A percentile compares a stretch with the other conserved stretches of the same genome.
Evolutionary conservation across 208 protist genomes (phyloP).

Genomic region (Crithidia expoeki): DNA sequence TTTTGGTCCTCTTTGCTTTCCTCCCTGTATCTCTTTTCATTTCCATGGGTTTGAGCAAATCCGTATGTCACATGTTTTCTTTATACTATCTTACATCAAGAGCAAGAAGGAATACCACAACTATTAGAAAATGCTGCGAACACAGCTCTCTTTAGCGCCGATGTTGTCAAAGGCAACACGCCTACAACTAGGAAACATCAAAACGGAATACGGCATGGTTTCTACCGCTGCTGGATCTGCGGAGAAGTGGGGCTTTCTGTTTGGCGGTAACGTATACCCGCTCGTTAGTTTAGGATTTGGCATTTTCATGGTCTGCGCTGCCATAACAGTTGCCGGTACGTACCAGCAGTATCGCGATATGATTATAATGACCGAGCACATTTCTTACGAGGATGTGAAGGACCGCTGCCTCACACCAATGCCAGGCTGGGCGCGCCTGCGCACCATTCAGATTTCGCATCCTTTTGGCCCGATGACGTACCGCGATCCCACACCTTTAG

Average conservation of each 20-base stretch:
- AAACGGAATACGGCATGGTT: slow-evolving; percentile 84
- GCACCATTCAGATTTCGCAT: slow-evolving; percentile 61
- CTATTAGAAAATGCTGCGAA: slow-evolving; percentile 27
- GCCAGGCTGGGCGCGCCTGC: slow-evolving; percentile 81
- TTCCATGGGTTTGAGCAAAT: neutral
- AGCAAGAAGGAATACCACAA: neutral
- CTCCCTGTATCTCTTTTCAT: neutral
- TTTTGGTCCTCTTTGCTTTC: neutral
- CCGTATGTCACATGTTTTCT: too few relatives aligned
- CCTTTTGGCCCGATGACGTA: slow-evolving; percentile 74
- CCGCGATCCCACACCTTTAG: slow-evolving; percentile 86
- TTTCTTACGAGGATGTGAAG: slow-evolving; percentile 89
- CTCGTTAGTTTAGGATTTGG: slow-evolving; percentile 52
- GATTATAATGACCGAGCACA: slow-evolving; percentile 82
- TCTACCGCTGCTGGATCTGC: slow-evolving; percentile 84
- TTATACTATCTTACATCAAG: neutral
- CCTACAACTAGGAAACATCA: slow-evolving; percentile 88
- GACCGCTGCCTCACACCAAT: slow-evolving; percentile 90
- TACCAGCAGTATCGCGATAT: slow-evolving; percentile 90
- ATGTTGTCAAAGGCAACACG: slow-evolving; percentile 87
- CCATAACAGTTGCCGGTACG: slow-evolving; percentile 53
- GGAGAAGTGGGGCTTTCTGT: slow-evolving; percentile 90
- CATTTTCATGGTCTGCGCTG: slow-evolving; percentile 37
- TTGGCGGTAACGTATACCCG: slow-evolving; percentile 67
- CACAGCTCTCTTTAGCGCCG: slow-evolving; percentile 44